Evolutionary conservation across 2,329 filamentous ascomycete genomes (phyloP), one percentile per base, ranked within the genome.

Genomic region (Fusarium humuli): DNA sequence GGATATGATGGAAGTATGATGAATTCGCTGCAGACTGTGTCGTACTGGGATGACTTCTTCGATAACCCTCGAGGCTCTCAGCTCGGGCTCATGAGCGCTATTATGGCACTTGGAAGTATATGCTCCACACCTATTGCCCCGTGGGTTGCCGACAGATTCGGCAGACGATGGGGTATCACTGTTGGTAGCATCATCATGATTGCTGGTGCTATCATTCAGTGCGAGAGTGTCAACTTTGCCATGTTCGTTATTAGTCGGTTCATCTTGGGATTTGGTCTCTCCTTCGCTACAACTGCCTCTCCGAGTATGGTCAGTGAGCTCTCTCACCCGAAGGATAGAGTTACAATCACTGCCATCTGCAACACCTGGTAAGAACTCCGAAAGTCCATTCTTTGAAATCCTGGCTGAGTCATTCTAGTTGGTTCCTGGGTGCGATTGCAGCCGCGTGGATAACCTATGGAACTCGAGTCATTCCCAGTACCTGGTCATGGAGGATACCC

Each of bases 241-340:
- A 88, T 87, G 85, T 88, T 87, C 71, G 81, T 88, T 37, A 78
- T 85, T 9, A 81, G 84, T 25, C 82, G 86, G 58, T 83, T 86
- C 58, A 75, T 88, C 16, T 79, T 88, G 11, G 87, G 87, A 3
- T 85, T 87, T 30, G 86, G 87, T 6, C 81, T 87, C 23, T 81
- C 83, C 0, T 86, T 86, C 66, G 83, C 81, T 37, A 87, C 85
- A 44, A 84, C 86, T 27, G 82, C 83, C 0, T 83, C 83, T 0
- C 85, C 86, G 2, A 80, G 82, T 7, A 74, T 87, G 62, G 82
- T 88, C 7, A 84, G 83, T 69, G 86, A 88, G 58, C 76, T 88
- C 11, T 83, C 81, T 1, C 83, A 87, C 67, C 86, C 85, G 1
- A 86, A 85, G 67, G 84, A 87, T 69, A 82, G 86, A 45, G 80